These are phyloP conservation scores for Polytrichum commune DNA, from an alignment of 225 moss, liverwort and hornwort genomes.

Conservation along the genomic window DNA sequence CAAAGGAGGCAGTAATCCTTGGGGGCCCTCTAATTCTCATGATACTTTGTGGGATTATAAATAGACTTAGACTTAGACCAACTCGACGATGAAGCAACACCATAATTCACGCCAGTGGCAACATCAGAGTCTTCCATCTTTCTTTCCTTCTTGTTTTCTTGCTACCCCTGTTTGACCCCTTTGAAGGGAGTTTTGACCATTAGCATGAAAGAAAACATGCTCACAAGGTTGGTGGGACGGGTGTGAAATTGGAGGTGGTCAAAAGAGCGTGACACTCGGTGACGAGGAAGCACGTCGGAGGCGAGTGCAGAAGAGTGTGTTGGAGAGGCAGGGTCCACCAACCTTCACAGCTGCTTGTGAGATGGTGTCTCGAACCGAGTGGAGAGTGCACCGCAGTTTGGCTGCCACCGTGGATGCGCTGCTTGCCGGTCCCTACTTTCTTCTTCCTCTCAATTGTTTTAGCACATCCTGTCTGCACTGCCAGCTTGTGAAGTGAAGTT, in stretches of 20 bases:
- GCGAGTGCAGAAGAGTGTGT: slow-evolving; percentile 93
- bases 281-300: slow-evolving; percentile 95
- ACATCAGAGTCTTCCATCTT: background rate
- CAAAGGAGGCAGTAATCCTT: too few relatives aligned
- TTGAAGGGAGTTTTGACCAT: background rate
- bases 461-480: background rate
- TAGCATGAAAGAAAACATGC: slow-evolving; percentile 15
- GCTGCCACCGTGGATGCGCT: slow-evolving; percentile 85
- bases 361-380: slow-evolving; percentile 86
- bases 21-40: too few relatives aligned
- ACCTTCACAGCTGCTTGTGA: slow-evolving; percentile 83
- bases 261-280: slow-evolving; percentile 95
- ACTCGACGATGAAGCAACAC: too few relatives aligned
- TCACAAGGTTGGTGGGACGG: slow-evolving; percentile 53
- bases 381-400: slow-evolving; percentile 88
- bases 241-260: slow-evolving; percentile 83
- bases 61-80: too few relatives aligned
- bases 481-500: slow-evolving; percentile 1
- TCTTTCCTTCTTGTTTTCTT: background rate
- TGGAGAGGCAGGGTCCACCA: slow-evolving; percentile 91
- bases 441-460: background rate
- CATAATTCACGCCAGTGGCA: too few relatives aligned
- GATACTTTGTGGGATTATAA: too few relatives aligned
- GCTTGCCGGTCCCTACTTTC: slow-evolving; percentile 59
- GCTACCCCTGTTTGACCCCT: background rate